Evolutionary conservation across 805 yeast species (phyloP), one percentile per base, ranked within the genome.

Genomic region (Saccharomyces cerevisiae): DNA sequence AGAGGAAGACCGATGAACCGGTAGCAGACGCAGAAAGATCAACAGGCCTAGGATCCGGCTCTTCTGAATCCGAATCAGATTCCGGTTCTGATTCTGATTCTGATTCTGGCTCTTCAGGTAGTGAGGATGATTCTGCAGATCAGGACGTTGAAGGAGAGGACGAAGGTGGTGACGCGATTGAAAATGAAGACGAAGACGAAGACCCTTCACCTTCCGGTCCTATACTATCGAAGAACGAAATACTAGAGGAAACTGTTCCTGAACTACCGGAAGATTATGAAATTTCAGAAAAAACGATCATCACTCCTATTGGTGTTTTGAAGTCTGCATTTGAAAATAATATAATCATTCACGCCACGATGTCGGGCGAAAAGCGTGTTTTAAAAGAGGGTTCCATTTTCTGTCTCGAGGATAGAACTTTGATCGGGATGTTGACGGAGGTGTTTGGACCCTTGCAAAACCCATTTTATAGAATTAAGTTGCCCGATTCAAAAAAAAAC

Each of bases 381-480:
- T 74, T 92, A 36, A 87, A 84, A 59, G 97, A 89, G 52, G 85
- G 84, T 14, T 84, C 96, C 0, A 74, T 92, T 0, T 76, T 92
- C 2, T 89, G 96, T 63, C 78, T 90, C 48, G 84, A 82, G 58
- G 89, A 88, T 65, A 76, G 85, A 48, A 76, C 79, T 1, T 70
- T 85, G 1, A 62, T 94, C 14, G 98, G 98, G 0, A 83, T 85
- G 0, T 72, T 92, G 9, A 86, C 82, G 64, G 99, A 94, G 68
- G 88, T 89, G 0, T 89, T 94, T 73, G 99, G 99, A 0, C 85
- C 89, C 10, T 77, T 94, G 5, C 86, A 87, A 57, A 70, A 80
- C 21, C 99, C 99, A 0, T 74, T 84, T 48, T 91, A 89, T 67
- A 76, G 96, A 43, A 85, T 94, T 1, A 82, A 83, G 55, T 82